Percentiles rank a stretch among this genome's conserved stretches.
These are phyloP conservation scores for Punctularia strigosozonata DNA, from an alignment of 768 basidiomycete species.

Conservation along the genomic window DNA sequence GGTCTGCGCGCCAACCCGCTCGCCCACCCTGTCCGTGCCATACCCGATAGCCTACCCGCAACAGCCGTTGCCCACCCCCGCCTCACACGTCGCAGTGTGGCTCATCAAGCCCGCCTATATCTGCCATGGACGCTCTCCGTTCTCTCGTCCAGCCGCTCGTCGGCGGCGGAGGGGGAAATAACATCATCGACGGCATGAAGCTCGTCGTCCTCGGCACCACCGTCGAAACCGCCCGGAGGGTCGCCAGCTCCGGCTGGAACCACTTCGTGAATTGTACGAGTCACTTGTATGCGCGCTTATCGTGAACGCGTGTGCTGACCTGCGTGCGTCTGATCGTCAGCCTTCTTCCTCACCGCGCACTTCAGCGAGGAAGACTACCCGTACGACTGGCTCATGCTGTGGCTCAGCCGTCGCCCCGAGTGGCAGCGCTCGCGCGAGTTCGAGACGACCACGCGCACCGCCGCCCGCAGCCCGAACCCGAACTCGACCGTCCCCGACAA, in stretches of 20 bases:
- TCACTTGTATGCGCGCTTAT: conserved; percentile 5
- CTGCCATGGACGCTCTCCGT: conserved; percentile 71
- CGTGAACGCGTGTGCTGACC: conserved; percentile 4
- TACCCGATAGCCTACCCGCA: too few relatives aligned
- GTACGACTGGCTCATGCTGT: conserved; percentile 87
- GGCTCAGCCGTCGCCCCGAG: conserved; percentile 76
- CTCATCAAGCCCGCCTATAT: too few relatives aligned
- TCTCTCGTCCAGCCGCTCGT: conserved; percentile 75
- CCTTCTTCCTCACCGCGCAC: conserved; percentile 83
- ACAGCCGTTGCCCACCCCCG: too few relatives aligned
- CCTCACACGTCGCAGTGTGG: too few relatives aligned
- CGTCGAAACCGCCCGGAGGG: conserved; percentile 74
- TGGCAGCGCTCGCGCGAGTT: conserved; percentile 87
- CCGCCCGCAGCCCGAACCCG: conserved; percentile 50
- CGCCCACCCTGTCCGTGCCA: too few relatives aligned
- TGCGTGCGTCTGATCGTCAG: conserved; percentile 21
- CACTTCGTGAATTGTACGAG: conserved; percentile 85
- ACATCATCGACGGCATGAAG: conserved; percentile 82
- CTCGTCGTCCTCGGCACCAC: conserved; percentile 83
- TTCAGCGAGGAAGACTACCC: conserved; percentile 87
- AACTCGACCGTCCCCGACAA: conserved; percentile 37
- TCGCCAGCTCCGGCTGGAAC: conserved; percentile 78
- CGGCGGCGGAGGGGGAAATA: conserved; percentile 61
- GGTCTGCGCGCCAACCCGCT: too few relatives aligned
- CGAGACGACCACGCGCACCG: conserved; percentile 72